Evolutionary conservation across 805 yeast genomes (phyloP), one percentile per base, ranked within the genome.

Genomic region (Ogataea salicorniae): DNA sequence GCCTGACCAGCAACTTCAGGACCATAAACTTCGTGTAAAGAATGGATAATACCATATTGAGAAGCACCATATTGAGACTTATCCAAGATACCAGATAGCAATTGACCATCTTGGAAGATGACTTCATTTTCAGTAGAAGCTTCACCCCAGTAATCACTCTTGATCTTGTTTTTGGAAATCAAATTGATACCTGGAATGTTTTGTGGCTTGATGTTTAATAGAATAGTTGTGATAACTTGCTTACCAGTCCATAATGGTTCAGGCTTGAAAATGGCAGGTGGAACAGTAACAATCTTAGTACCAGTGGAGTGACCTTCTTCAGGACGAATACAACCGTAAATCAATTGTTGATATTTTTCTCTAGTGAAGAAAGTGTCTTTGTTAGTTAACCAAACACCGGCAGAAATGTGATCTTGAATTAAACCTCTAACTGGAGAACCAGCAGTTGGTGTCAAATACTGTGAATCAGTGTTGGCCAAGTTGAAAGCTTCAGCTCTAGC

Each of bases 61-160:
- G 97, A 83, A 29, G 99, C 95, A 74, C 99, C 99, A 67, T 94
- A 95, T 71, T 94, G 99, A 29, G 97, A 90, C 70, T 94, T 94
- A 72, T 94, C 99, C 53, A 94, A 76, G 51, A 94, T 88, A 77
- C 99, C 99, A 63, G 87, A 80, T 39, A 95, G 60, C 45, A 94
- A 75, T 64, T 86, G 91, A 67, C 99, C 99, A 60, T 91, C 75
- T 60, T 74, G 74, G 79, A 94, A 85, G 15, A 91, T 62, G 18
- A 94, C 99, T 41, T 81, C 82, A 69, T 90, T 92, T 71, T 94
- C 99, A 34, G 69, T 63, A 22, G 97, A 87, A 9, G 81, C 83
- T 46, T 75, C 73, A 49, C 96, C 91, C 99, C 99, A 94, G 70
- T 92, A 94, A 55, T 88, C 96, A 67, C 83, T 81, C 73, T 92